A percentile compares a stretch with the other conserved stretches of the same genome.
phyloP scores from a whole-genome alignment of 805 yeast genomes.

The Jamesozyma lodderae region DNA sequence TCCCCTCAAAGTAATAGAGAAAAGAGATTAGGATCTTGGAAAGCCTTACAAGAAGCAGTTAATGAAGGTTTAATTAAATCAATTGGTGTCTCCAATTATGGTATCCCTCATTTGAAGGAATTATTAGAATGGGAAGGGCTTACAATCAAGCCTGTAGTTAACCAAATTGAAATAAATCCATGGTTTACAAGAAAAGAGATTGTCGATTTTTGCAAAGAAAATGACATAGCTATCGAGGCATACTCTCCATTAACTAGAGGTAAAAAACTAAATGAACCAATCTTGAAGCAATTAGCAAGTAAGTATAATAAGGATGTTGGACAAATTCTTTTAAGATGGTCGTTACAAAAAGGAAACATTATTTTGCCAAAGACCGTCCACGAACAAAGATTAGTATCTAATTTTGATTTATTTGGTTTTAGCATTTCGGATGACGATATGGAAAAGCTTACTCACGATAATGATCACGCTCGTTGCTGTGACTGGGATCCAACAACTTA shows the following conservation, averaged over 20 bases:
- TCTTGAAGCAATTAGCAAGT: conserved; percentile 39
- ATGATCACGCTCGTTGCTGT: background rate
- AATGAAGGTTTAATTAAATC: conserved; percentile 47
- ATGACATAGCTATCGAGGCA: conserved; percentile 58
- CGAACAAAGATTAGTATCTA: conserved; percentile 41
- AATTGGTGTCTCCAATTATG: conserved; percentile 73
- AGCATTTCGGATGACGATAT: conserved; percentile 1
- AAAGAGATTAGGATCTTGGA: conserved; percentile 52
- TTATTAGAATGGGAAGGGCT: conserved; percentile 47
- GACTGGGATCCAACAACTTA: background rate
- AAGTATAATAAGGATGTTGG: conserved; percentile 44
- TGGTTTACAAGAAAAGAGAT: conserved; percentile 64
- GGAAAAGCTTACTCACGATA: background rate
- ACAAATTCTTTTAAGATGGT: conserved; percentile 67
- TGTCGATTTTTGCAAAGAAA: conserved; percentile 46
- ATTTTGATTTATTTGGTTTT: conserved; percentile 47
- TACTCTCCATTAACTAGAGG: conserved; percentile 72
- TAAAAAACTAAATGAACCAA: conserved; percentile 44
- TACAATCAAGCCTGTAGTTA: conserved; percentile 54
- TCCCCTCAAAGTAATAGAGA: conserved; percentile 43
- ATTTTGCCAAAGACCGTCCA: conserved; percentile 60
- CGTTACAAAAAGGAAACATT: conserved; percentile 57
- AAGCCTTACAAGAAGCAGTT: conserved; percentile 64
- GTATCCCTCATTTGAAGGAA: conserved; percentile 50
- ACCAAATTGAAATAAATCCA: conserved; percentile 77